Conservation (phyloP, 2,329 filamentous ascomycete species). For the Aspergillus sp. region DNA sequence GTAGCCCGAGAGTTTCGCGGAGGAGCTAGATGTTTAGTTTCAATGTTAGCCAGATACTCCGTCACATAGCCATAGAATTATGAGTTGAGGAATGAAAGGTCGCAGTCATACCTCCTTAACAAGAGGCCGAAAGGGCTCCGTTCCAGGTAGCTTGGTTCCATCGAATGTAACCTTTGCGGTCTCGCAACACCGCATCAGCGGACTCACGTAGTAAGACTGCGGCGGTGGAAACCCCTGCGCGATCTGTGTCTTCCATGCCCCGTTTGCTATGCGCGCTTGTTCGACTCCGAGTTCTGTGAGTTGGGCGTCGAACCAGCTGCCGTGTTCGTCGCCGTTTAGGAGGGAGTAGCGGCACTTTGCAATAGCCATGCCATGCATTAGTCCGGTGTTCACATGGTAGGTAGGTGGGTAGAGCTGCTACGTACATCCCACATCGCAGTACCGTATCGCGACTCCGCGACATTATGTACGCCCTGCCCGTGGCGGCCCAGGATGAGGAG, state of each 20-base stretch:
- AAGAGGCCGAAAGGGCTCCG: slow-evolving; percentile 51
- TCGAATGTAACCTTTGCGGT: slow-evolving; percentile 58
- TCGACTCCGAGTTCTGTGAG: slow-evolving; percentile 53
- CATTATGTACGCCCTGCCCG: slow-evolving; percentile 63
- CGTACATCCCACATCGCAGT: slow-evolving; percentile 59
- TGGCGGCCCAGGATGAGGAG: slow-evolving; percentile 61
- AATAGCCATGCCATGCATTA: not conserved
- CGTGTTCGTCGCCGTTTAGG: slow-evolving; percentile 55
- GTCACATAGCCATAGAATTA: too few relatives aligned
- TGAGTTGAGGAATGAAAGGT: not conserved
- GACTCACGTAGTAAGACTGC: slow-evolving; percentile 57
- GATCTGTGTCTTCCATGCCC: slow-evolving; percentile 53
- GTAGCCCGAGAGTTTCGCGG: slow-evolving; percentile 59
- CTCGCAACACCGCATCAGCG: slow-evolving; percentile 57
- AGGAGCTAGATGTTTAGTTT: slow-evolving; percentile 39
- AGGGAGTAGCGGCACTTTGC: slow-evolving; percentile 58
- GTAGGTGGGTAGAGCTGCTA: not conserved
- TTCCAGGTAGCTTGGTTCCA: slow-evolving; percentile 46
- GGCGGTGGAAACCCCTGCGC: slow-evolving; percentile 51
- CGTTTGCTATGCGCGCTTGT: slow-evolving; percentile 48
- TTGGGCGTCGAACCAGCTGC: slow-evolving; percentile 59
- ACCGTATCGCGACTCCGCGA: slow-evolving; percentile 59
- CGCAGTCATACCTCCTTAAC: slow-evolving; percentile 52
- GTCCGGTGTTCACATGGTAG: not conserved
- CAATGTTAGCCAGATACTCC: not conserved